These are phyloP conservation scores for Crithidia expoeki DNA, from an alignment of 208 protist species.

Conservation along the genomic window DNA sequence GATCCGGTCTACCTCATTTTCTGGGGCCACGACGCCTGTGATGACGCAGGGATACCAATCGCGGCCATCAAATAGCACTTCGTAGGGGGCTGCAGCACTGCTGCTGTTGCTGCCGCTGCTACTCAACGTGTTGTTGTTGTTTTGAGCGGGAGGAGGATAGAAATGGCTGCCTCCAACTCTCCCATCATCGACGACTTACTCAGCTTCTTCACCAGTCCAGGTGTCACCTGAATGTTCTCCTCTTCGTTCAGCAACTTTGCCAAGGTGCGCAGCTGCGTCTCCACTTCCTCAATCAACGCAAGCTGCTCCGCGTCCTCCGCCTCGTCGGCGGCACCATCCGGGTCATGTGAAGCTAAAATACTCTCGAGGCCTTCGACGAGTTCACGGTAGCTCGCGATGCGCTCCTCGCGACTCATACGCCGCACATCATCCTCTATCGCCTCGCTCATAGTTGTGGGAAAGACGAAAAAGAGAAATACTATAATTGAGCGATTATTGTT, in stretches of 20 bases:
- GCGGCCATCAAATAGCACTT: slow-evolving; percentile 69
- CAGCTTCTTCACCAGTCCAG: slow-evolving; percentile 35
- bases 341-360: slow-evolving; percentile 22
- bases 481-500: too few species aligned
- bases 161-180: slow-evolving; percentile 24
- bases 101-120: background rate
- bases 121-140: slow-evolving; percentile 1
- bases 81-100: slow-evolving; percentile 50
- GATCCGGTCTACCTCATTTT: slow-evolving; percentile 46
- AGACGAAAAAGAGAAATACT: background rate
- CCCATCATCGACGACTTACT: slow-evolving; percentile 14
- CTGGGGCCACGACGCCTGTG: slow-evolving; percentile 48
- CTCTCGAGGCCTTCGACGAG: slow-evolving; percentile 30
- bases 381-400: slow-evolving; percentile 37
- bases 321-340: slow-evolving; percentile 27
- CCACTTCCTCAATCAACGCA: slow-evolving; percentile 52
- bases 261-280: slow-evolving; percentile 42
- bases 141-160: background rate
- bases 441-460: background rate
- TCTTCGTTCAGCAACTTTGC: slow-evolving; percentile 62
- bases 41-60: slow-evolving; percentile 82
- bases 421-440: slow-evolving; percentile 30
- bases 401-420: slow-evolving; percentile 31
- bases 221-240: slow-evolving; percentile 51
- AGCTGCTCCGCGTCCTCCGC: slow-evolving; percentile 47